A percentile compares a stretch with the other conserved stretches of the same genome.
Conservation (phyloP, 2,329 filamentous ascomycete species). For the Epichloe uncinata region DNA sequence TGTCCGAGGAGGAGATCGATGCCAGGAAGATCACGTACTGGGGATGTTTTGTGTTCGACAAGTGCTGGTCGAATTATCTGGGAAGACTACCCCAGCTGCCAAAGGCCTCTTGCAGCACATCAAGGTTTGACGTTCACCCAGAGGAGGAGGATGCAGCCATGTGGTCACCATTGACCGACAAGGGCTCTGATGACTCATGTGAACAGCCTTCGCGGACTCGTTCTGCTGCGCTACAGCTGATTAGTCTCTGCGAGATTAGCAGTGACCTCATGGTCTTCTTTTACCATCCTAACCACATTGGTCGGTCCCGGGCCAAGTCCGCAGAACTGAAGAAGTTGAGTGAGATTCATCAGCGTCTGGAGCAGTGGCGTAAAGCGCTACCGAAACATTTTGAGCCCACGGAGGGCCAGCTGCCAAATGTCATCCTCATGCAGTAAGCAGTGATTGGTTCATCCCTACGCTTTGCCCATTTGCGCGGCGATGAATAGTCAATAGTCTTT, state of each 20-base stretch:
- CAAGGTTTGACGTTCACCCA: conserved; percentile 84
- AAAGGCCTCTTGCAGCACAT: conserved; percentile 64
- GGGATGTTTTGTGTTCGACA: conserved; percentile 97
- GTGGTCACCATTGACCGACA: conserved; percentile 85
- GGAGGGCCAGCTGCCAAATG: conserved; percentile 78
- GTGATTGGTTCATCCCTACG: conserved; percentile 10
- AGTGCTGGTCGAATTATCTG: conserved; percentile 96
- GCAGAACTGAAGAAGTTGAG: conserved; percentile 84
- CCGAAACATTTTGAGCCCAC: conserved; percentile 80
- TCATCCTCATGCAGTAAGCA: conserved; percentile 68
- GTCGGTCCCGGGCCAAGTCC: conserved; percentile 56
- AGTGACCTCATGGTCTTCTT: conserved; percentile 75
- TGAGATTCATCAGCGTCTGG: conserved; percentile 78
- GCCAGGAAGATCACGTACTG: conserved; percentile 87
- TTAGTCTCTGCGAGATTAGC: conserved; percentile 81
- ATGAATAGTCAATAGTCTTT: no score
- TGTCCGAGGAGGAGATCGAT: conserved; percentile 76
- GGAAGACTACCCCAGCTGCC: conserved; percentile 81
- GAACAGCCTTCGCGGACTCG: conserved; percentile 74
- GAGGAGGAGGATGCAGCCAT: conserved; percentile 75
- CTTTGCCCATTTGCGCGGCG: no score
- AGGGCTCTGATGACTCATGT: conserved; percentile 57
- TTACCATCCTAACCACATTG: conserved; percentile 66
- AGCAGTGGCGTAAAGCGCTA: conserved; percentile 75
- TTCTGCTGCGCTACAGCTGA: conserved; percentile 69